Evolutionary conservation across 768 basidiomycete species (phyloP).

Genomic region (Lentinula aciculospora): DNA sequence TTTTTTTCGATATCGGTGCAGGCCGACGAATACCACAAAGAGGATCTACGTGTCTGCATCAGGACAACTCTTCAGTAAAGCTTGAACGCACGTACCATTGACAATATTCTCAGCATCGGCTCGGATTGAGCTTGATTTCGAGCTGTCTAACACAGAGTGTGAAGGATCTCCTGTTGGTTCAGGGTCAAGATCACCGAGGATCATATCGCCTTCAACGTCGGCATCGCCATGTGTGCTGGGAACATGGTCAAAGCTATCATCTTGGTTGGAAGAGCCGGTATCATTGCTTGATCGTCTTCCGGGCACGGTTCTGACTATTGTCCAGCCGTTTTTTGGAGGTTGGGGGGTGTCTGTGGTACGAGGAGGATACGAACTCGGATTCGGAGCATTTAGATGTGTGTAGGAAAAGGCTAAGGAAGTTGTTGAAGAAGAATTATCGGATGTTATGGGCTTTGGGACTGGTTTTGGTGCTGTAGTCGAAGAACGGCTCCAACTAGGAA

Average conservation of each 20-base stretch:
- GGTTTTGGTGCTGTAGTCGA: conserved; percentile 46
- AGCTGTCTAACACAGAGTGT: conserved; percentile 31
- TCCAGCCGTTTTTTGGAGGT: conserved; percentile 65
- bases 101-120: conserved; percentile 72
- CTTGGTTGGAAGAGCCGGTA: conserved; percentile 4
- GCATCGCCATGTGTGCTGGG: conserved; percentile 37
- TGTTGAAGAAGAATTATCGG: conserved; percentile 48
- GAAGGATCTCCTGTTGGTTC: conserved; percentile 31
- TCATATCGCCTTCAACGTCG: conserved; percentile 73
- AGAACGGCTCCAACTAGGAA: conserved; percentile 38
- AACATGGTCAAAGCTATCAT: conserved; percentile 7
- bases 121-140: conserved; percentile 45
- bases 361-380: conserved; percentile 70
- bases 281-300: conserved; percentile 4
- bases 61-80: conserved; percentile 12
- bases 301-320: conserved; percentile 51
- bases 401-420: conserved; percentile 75
- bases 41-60: conserved; percentile 40
- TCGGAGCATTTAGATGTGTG: conserved; percentile 72
- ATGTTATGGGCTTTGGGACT: conserved; percentile 43
- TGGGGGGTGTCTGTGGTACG: conserved; percentile 33
- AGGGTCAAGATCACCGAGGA: conserved; percentile 69
- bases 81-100: conserved; percentile 46
- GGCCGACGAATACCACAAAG: conserved; percentile 41
- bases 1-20: conserved; percentile 16